Evolutionary conservation across 257 asterid species (phyloP).

Genomic region (Galeopsis tetrahit): DNA sequence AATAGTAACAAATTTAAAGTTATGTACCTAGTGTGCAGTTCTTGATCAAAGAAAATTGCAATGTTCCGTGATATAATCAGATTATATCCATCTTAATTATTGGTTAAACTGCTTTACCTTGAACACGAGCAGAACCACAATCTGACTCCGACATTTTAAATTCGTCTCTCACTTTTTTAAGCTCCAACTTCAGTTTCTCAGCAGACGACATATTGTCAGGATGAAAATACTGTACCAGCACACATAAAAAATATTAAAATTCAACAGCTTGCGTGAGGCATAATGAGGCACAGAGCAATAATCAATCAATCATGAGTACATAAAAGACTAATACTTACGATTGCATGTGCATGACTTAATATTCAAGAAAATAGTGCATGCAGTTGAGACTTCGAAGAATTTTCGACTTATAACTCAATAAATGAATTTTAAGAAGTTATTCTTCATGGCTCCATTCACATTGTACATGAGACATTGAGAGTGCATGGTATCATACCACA

Average conservation of each 20-base stretch:
- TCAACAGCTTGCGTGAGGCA: slow-evolving; percentile 9
- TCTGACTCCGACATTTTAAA: slow-evolving; percentile 89
- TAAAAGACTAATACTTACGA: neutral
- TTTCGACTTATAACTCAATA: neutral
- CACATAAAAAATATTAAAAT: neutral
- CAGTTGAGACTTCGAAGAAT: neutral
- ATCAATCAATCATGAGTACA: neutral
- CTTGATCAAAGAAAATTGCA: slow-evolving; percentile 7
- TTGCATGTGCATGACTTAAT: neutral
- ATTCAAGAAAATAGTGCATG: slow-evolving; percentile 4
- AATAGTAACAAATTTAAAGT: neutral
- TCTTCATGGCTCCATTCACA: neutral
- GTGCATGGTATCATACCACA: neutral
- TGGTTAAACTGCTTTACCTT: slow-evolving; percentile 53
- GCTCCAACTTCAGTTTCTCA: slow-evolving; percentile 89
- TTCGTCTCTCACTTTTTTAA: slow-evolving; percentile 82
- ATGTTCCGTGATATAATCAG: neutral
- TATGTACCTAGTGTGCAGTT: neutral
- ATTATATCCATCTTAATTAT: neutral
- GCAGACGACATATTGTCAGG: slow-evolving; percentile 91
- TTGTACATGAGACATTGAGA: slow-evolving; percentile 4
- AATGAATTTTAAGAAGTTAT: neutral
- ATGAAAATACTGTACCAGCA: slow-evolving; percentile 68
- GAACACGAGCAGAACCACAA: slow-evolving; percentile 97
- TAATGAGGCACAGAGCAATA: neutral